These are phyloP conservation scores for Sugiyamaella floridensis DNA, from an alignment of 805 yeast species.

Conservation along the genomic window DNA sequence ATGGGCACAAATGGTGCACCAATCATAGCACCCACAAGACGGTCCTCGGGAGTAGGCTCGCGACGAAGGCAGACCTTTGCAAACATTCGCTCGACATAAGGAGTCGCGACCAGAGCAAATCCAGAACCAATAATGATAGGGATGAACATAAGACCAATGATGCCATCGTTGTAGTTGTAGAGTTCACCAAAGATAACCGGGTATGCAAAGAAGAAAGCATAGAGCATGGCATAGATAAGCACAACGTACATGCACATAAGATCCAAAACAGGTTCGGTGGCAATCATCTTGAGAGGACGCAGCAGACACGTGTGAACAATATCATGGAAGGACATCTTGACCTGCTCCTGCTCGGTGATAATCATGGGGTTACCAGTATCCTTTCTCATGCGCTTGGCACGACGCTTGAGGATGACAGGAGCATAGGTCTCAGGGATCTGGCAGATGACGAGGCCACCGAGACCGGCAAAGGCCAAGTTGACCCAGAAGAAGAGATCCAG, in stretches of 20 bases:
- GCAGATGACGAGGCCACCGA: constrained; percentile 60
- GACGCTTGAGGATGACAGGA: constrained; percentile 68
- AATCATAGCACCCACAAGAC: constrained; percentile 47
- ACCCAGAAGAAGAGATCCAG: constrained; percentile 78
- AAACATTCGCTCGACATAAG: constrained; percentile 60
- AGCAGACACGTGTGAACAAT: constrained; percentile 59
- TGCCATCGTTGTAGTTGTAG: constrained; percentile 70
- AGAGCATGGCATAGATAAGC: constrained; percentile 79
- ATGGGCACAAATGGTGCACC: constrained; percentile 40
- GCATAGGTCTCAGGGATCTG: constrained; percentile 89
- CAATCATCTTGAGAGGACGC: constrained; percentile 68
- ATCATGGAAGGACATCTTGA: constrained; percentile 62
- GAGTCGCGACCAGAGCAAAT: constrained; percentile 68
- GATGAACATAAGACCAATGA: constrained; percentile 78
- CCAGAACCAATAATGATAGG: constrained; percentile 86
- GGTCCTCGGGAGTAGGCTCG: constrained; percentile 49
- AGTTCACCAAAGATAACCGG: constrained; percentile 73
- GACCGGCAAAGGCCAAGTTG: constrained; percentile 86
- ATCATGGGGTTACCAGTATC: constrained; percentile 79
- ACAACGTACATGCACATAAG: constrained; percentile 81
- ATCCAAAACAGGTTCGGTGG: constrained; percentile 80
- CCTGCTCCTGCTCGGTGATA: constrained; percentile 94
- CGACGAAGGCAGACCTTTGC: constrained; percentile 39
- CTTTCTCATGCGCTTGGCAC: constrained; percentile 64
- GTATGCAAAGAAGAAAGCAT: constrained; percentile 92